phyloP scores from a whole-genome alignment of 306 rosid species.

The Pyrus pyrifolia region DNA sequence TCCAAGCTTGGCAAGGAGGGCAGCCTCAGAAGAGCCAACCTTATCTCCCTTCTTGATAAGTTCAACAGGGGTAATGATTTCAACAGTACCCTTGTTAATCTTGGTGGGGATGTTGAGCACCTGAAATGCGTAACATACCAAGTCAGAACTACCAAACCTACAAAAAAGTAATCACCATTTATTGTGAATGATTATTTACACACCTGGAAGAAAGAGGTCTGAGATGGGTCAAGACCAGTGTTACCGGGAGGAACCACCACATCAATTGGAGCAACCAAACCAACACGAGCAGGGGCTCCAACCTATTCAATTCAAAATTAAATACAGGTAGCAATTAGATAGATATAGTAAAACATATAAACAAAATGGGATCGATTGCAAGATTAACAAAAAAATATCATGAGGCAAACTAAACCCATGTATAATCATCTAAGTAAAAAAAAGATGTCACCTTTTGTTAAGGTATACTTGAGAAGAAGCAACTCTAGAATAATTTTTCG shows the following conservation, averaged over 20 bases:
- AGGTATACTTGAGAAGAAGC: not conserved
- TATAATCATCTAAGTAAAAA: not conserved
- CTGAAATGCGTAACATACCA: conserved; percentile 14
- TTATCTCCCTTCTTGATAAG: conserved; percentile 91
- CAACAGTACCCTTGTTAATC: conserved; percentile 94
- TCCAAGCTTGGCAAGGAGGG: conserved; percentile 85
- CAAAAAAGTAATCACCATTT: not conserved
- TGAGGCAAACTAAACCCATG: not conserved
- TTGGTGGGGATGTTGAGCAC: conserved; percentile 83
- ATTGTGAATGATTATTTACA: not conserved
- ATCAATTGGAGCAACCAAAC: conserved; percentile 92
- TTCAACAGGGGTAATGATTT: conserved; percentile 93
- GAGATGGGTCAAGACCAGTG: conserved; percentile 94
- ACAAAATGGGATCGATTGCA: not conserved
- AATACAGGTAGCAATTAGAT: not conserved
- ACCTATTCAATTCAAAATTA: conserved; percentile 29
- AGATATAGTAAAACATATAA: not conserved
- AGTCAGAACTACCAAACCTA: not conserved
- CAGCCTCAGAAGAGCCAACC: conserved; percentile 94
- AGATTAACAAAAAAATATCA: not conserved
- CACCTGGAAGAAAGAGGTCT: conserved; percentile 96
- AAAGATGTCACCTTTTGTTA: not conserved
- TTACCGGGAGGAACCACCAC: conserved; percentile 91
- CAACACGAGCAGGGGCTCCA: conserved; percentile 99
- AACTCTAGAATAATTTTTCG: no score